A percentile compares a stretch with the other conserved stretches of the same genome.
Conservation (phyloP, 2,329 filamentous ascomycete species). For the Scolecobasidium constrictum region DNA sequence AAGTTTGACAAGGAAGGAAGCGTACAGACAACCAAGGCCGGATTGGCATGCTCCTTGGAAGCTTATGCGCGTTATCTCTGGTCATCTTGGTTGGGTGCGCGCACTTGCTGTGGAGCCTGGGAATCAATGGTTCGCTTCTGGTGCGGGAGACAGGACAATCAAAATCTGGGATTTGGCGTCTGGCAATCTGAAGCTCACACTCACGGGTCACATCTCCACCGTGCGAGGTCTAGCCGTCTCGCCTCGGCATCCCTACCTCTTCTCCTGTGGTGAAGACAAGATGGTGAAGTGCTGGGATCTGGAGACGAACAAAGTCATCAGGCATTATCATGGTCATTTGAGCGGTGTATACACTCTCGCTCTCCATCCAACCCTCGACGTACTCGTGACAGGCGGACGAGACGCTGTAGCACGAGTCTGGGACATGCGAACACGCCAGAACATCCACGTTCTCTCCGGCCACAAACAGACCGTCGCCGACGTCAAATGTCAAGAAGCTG, state of each 20-base stretch:
- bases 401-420: constrained; percentile 93
- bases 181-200: constrained; percentile 69
- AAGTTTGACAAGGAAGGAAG: constrained; percentile 52
- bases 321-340: constrained; percentile 93
- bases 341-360: constrained; percentile 90
- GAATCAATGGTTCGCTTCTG: constrained; percentile 96
- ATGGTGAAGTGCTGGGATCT: constrained; percentile 99
- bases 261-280: constrained; percentile 97
- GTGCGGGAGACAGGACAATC: constrained; percentile 90
- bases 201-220: constrained; percentile 91
- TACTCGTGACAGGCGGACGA: constrained; percentile 86
- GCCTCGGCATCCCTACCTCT: constrained; percentile 88
- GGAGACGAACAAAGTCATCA: constrained; percentile 98
- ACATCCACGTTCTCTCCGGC: constrained; percentile 84
- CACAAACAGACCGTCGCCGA: constrained; percentile 87
- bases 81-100: constrained; percentile 91
- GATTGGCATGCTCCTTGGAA: constrained; percentile 99
- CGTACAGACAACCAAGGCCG: constrained; percentile 60
- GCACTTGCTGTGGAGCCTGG: constrained; percentile 84
- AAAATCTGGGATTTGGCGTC: constrained; percentile 97
- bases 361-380: constrained; percentile 89
- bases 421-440: constrained; percentile 96
- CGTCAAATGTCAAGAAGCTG: constrained; percentile 86
- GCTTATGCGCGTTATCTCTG: constrained; percentile 92
- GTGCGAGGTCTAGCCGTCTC: constrained; percentile 88